Conservation (phyloP, 768 basidiomycete species). For the Russula sp. region DNA sequence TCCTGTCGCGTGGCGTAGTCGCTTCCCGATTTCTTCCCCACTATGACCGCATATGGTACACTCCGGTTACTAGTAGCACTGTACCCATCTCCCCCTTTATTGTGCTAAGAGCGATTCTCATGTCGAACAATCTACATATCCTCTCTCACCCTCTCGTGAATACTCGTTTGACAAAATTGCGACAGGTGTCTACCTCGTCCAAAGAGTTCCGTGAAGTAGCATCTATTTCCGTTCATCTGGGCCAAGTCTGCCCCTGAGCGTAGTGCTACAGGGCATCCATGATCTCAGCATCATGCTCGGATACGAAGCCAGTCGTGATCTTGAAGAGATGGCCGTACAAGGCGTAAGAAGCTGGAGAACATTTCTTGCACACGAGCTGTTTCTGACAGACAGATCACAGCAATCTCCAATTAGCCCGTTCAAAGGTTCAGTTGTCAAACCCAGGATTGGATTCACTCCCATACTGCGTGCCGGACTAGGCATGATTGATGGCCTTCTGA, state of each 20-base stretch:
- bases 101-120: neutral
- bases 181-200: constrained; percentile 19
- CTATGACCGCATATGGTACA: too few relatives aligned
- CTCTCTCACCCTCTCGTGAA: constrained; percentile 24
- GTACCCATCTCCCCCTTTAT: neutral
- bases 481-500: constrained; percentile 84
- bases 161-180: constrained; percentile 21
- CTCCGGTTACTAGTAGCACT: too few relatives aligned
- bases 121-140: constrained; percentile 17
- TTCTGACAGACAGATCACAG: constrained; percentile 28
- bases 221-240: neutral
- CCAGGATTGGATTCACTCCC: constrained; percentile 79
- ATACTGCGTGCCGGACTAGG: constrained; percentile 91
- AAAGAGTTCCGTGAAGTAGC: constrained; percentile 25
- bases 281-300: constrained; percentile 73
- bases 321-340: constrained; percentile 56
- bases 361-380: neutral
- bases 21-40: too few relatives aligned
- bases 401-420: constrained; percentile 76
- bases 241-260: neutral
- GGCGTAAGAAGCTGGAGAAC: constrained; percentile 44
- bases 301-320: constrained; percentile 70
- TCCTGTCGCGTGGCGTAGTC: too few relatives aligned
- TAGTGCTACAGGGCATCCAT: constrained; percentile 51
- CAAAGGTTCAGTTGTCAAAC: constrained; percentile 68